Percentiles rank a stretch among this genome's conserved stretches.
These are phyloP conservation scores for Trypanosoma caninum DNA, from an alignment of 208 protist genomes.

Conservation along the genomic window DNA sequence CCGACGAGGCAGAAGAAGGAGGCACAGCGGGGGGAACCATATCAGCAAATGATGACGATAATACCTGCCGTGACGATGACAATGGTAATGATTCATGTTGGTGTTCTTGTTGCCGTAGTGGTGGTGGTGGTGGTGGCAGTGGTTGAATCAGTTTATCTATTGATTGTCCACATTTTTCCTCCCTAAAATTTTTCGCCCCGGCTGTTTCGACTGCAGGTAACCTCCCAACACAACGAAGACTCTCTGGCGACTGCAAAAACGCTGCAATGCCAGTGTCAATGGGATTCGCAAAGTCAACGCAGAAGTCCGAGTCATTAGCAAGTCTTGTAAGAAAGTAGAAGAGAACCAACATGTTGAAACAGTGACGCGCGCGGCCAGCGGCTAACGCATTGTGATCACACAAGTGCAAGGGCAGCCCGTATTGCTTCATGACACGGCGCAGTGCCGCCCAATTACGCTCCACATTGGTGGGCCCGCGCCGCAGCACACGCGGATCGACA, in stretches of 20 bases:
- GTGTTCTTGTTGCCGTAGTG: too few relatives aligned
- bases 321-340: slow-evolving; percentile 67
- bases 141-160: background rate
- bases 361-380: slow-evolving; percentile 41
- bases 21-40: too few relatives aligned
- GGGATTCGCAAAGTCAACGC: slow-evolving; percentile 56
- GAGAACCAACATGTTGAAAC: slow-evolving; percentile 67
- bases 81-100: too few relatives aligned
- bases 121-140: background rate
- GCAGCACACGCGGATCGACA: slow-evolving; percentile 29
- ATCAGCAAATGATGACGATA: too few relatives aligned
- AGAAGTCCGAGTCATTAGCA: slow-evolving; percentile 32
- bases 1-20: too few relatives aligned
- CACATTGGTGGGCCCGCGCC: slow-evolving; percentile 29
- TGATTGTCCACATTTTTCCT: background rate
- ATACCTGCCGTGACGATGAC: too few relatives aligned
- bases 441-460: slow-evolving; percentile 54
- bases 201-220: background rate
- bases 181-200: background rate
- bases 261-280: slow-evolving; percentile 45
- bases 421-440: slow-evolving; percentile 25
- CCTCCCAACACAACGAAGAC: slow-evolving; percentile 40
- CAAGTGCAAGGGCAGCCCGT: slow-evolving; percentile 42
- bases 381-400: slow-evolving; percentile 39
- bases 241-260: slow-evolving; percentile 60